Evolutionary conservation across 495 filamentous ascomycete genomes (phyloP), one percentile per base, ranked within the genome.

Genomic region (Entonaema liquescens): DNA sequence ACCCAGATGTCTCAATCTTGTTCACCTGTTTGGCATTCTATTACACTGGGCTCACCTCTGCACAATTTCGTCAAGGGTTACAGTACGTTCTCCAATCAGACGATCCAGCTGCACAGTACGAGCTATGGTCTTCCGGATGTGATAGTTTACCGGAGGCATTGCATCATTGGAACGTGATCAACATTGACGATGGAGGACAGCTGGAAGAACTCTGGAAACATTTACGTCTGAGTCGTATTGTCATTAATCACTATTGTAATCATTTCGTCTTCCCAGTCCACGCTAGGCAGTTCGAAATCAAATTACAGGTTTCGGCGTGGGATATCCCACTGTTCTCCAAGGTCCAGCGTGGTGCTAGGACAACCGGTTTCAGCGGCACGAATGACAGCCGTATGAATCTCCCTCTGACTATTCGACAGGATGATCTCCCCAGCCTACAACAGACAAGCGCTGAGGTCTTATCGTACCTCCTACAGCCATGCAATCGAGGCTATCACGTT

Each of bases 301-400:
- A 88, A 69, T 63, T 88, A 12, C 83, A 86, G 59, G 81, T 84
- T 2, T 85, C 79, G 25, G 81, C 85, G 0, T 88, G 84, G 86
- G 86, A 88, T 64, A 77, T 88, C 17, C 83, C 85, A 0, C 62
- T 84, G 3, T 75, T 60, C 59, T 70, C 73, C 3, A 19, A 59
- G 25, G 17, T 56, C 0, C 67, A 44, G 54, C 75, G 50, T 7
- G n/a, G 38, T 7, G 52, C 68, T 19, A 68, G 71, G 38, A 86
- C 85, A 0, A 87, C 86, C 0, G 86, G 86, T 2, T 88, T 88
- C 69, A 85, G 82, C 44, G 86, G 86, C 0, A 88, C 86, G 0
- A 88, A 87, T 49, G 85, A 88, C 66, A 82, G 79, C 52, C 74
- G 82, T 17, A 57, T 66, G 1, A 78, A 85, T 76, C 72, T 88